These are phyloP conservation scores for Vicia villosa DNA, from an alignment of 306 rosid genomes.

Conservation along the genomic window DNA sequence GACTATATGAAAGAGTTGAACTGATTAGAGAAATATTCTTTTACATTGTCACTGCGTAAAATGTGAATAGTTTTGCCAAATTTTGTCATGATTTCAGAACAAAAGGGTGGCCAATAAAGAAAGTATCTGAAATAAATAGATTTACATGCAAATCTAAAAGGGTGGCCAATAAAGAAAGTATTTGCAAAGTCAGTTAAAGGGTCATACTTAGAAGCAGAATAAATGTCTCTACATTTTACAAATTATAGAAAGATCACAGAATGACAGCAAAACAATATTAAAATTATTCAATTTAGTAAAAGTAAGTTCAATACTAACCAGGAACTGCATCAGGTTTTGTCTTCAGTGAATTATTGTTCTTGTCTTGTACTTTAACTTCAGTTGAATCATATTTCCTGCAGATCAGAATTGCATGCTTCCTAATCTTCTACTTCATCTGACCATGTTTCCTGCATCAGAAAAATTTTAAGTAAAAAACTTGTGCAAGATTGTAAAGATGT, in stretches of 20 bases:
- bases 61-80: too few relatives aligned
- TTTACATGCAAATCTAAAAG: slow-evolving; percentile 25
- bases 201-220: slow-evolving; percentile 12
- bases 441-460: too few relatives aligned
- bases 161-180: slow-evolving; percentile 3
- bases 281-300: slow-evolving; percentile 24
- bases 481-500: too few relatives aligned
- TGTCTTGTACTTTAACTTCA: slow-evolving; percentile 47
- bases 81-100: too few relatives aligned
- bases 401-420: too few relatives aligned
- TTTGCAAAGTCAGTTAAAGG: slow-evolving; percentile 16
- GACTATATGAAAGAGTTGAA: too few relatives aligned
- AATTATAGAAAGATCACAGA: slow-evolving; percentile 1
- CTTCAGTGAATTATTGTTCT: slow-evolving; percentile 45
- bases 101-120: too few relatives aligned
- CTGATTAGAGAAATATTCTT: too few relatives aligned
- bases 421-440: too few relatives aligned
- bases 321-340: slow-evolving; percentile 60
- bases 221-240: background rate
- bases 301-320: slow-evolving; percentile 50
- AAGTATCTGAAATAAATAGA: slow-evolving; percentile 64
- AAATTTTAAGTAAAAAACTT: too few relatives aligned
- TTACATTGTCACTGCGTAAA: too few relatives aligned
- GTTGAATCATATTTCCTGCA: slow-evolving; percentile 37
- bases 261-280: slow-evolving; percentile 14